These are phyloP conservation scores for Taiozyma sp. DNA, from an alignment of 1,139 yeast species.

Conservation along the genomic window DNA sequence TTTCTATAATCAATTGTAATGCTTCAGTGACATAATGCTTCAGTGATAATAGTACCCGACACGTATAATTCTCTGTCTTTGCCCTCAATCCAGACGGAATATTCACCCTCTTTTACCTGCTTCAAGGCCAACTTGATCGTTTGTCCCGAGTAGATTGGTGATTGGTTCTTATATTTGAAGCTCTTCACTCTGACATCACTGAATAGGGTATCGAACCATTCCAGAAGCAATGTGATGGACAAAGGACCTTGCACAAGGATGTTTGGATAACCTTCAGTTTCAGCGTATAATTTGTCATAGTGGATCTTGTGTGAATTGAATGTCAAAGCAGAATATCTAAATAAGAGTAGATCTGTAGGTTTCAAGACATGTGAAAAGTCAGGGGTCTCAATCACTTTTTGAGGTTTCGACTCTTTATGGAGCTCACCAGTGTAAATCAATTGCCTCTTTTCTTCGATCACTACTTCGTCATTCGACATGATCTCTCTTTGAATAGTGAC, in stretches of 20 bases:
- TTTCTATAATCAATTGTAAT: neutral
- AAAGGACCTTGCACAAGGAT: slow-evolving; percentile 81
- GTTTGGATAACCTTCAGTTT: slow-evolving; percentile 53
- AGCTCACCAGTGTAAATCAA: slow-evolving; percentile 30
- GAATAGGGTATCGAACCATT: slow-evolving; percentile 29
- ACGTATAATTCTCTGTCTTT: slow-evolving; percentile 13
- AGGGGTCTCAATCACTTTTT: slow-evolving; percentile 2
- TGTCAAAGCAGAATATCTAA: slow-evolving; percentile 68
- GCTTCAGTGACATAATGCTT: slow-evolving; percentile 1
- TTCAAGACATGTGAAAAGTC: slow-evolving; percentile 16
- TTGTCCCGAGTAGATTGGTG: slow-evolving; percentile 39
- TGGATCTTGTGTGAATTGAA: slow-evolving; percentile 84
- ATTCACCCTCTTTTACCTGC: slow-evolving; percentile 7
- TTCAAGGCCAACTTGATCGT: slow-evolving; percentile 23
- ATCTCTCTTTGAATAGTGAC: slow-evolving; percentile 42
- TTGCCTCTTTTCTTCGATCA: slow-evolving; percentile 28
- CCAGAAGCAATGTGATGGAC: slow-evolving; percentile 51
- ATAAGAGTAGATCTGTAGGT: slow-evolving; percentile 29
- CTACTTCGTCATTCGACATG: slow-evolving; percentile 12
- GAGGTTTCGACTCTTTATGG: slow-evolving; percentile 10
- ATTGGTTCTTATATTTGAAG: slow-evolving; percentile 44
- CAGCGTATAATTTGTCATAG: slow-evolving; percentile 52
- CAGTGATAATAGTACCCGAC: slow-evolving; percentile 12
- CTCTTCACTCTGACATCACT: slow-evolving; percentile 17
- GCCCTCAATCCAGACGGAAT: slow-evolving; percentile 22